Conservation (phyloP, 306 rosid genomes). For the Calophaca sinica region DNA sequence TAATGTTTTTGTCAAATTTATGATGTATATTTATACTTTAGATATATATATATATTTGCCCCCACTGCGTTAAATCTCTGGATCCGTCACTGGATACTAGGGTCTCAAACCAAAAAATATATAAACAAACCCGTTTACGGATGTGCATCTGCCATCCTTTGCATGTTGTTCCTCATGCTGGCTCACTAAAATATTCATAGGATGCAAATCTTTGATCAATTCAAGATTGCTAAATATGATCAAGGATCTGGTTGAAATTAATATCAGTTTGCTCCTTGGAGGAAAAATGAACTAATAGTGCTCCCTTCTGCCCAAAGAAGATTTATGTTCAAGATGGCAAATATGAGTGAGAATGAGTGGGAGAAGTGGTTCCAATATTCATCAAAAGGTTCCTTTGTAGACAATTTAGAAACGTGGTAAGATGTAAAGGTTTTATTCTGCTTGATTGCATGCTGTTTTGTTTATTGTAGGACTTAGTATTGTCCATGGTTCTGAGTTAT, state of each 20-base stretch:
- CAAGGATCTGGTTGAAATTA: neutral
- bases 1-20: too few species aligned
- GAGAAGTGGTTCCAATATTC: neutral
- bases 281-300: neutral
- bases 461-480: too few species aligned
- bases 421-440: constrained; percentile 2
- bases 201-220: neutral
- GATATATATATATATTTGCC: too few species aligned
- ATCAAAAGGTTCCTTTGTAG: neutral
- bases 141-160: neutral
- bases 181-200: neutral
- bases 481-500: neutral
- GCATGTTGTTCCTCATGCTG: neutral
- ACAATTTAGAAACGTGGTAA: neutral
- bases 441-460: neutral
- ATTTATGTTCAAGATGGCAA: constrained; percentile 2
- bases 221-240: neutral
- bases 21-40: too few species aligned
- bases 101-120: neutral
- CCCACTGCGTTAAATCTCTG: too few species aligned
- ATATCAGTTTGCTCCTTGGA: neutral
- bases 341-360: neutral
- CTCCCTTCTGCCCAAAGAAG: neutral
- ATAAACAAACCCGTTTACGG: neutral
- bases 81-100: too few species aligned